Evolutionary conservation across 2,329 filamentous ascomycete species (phyloP), one percentile per base, ranked within the genome.

Genomic region (Piedraia hortae): DNA sequence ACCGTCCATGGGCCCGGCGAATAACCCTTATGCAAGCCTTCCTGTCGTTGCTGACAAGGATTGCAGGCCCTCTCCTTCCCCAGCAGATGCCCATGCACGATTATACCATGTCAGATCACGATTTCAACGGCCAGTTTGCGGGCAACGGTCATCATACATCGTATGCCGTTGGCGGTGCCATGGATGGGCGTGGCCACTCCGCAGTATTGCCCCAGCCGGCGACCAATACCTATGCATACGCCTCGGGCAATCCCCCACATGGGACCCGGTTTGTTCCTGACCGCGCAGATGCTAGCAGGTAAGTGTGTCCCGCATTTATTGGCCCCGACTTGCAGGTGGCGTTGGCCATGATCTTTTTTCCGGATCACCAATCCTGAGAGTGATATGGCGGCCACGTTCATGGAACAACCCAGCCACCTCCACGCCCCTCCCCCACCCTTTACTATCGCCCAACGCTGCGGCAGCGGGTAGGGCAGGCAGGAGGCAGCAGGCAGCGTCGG

Each of bases 141-240:
- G 34, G 39, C 30, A 46, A 53, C 46, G 45, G 47, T 39, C 43
- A 50, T 43, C 48, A 50, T 40, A 40, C 36, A 30, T 37, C 39
- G 28, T 52, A 46, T 41, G 39, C 45, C 34, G 36, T 36, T 37
- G 37, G 38, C 29, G 34, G 30, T 24, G 42, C 46, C 33, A 47
- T 54, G 34, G 54, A 58, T 34, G 47, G 46, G 30, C 44, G 48
- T 38, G 50, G 54, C 35, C 54, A 54, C 44, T 53, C 57, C 40
- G 48, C 46, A 34, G 37, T 43, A 27, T 43, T 58, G 35, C 44
- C 45, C 32, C 48, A 54, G 34, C 46, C 50, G 36, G 36, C 48
- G 25, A 38, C 43, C 25, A 44, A 46, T 34, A 43, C 49, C 23
- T 48, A 45, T 34, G 42, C 48, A 26, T 49, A 54, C 36, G 39